Evolutionary conservation across 2,329 filamentous ascomycete species (phyloP).

Genomic region (Claviceps sp.): DNA sequence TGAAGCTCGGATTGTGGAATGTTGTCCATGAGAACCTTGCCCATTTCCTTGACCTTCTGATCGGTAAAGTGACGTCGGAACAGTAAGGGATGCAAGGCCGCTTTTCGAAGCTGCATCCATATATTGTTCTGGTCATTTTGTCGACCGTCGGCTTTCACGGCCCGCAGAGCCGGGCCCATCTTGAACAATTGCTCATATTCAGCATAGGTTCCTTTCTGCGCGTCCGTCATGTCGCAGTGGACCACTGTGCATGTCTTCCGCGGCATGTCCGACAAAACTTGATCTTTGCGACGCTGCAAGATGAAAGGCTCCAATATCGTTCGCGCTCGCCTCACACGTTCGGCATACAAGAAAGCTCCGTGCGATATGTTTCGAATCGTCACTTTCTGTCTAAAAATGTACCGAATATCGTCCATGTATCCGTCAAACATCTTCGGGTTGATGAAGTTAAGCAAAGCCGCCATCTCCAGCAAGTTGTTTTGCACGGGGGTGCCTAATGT

Average conservation of each 20-base stretch:
- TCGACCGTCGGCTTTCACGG: conserved; percentile 33
- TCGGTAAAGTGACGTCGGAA: conserved; percentile 74
- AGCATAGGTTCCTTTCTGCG: conserved; percentile 63
- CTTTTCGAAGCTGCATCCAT: conserved; percentile 85
- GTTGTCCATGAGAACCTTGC: conserved; percentile 59
- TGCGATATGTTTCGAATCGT: conserved; percentile 69
- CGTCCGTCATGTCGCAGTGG: conserved; percentile 63
- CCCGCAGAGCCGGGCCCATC: conserved; percentile 40
- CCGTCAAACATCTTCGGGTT: conserved; percentile 72
- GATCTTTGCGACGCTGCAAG: conserved; percentile 80
- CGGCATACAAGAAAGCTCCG: conserved; percentile 70
- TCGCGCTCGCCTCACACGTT: conserved; percentile 74
- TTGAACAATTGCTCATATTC: conserved; percentile 50
- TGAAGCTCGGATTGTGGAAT: conserved; percentile 42
- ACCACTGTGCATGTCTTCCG: conserved; percentile 66
- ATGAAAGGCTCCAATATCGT: conserved; percentile 95
- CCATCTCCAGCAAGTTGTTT: conserved; percentile 88
- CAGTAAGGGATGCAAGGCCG: conserved; percentile 80
- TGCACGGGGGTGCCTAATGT: conserved; percentile 79
- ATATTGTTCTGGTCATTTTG: conserved; percentile 51
- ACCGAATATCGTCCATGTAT: conserved; percentile 64
- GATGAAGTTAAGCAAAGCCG: conserved; percentile 85
- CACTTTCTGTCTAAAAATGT: conserved; percentile 85
- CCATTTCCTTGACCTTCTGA: conserved; percentile 61
- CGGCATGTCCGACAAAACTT: conserved; percentile 76